Evolutionary conservation across 208 protist genomes (phyloP).

Genomic region (Acanthamoeba rhysodes): DNA sequence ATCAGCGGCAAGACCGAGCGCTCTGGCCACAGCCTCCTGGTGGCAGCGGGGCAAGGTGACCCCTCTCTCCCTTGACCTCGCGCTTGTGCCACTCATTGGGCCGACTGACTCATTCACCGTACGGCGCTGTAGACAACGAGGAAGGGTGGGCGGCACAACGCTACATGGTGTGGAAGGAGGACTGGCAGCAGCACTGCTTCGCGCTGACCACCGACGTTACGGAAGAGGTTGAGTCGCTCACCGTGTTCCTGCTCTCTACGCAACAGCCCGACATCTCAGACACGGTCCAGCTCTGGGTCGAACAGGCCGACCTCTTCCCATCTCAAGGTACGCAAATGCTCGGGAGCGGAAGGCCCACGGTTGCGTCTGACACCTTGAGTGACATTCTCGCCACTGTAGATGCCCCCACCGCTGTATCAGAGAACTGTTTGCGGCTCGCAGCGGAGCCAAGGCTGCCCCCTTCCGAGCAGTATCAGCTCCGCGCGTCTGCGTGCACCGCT

Average conservation of each 20-base stretch:
- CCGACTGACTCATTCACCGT: neutral
- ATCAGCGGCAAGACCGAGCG: neutral
- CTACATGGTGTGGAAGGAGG: slow-evolving; percentile 22
- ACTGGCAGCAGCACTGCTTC: slow-evolving; percentile 55
- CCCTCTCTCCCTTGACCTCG: neutral
- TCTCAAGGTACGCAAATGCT: neutral
- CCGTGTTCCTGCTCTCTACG: slow-evolving; percentile 8
- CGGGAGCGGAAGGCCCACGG: neutral
- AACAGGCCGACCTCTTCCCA: slow-evolving; percentile 5
- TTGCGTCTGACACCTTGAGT: neutral
- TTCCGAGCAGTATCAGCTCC: neutral
- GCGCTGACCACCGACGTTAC: neutral
- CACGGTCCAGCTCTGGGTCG: neutral
- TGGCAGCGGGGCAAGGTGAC: neutral
- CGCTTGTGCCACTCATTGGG: neutral
- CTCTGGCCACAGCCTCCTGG: neutral
- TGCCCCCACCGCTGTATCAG: neutral
- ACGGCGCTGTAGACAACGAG: neutral
- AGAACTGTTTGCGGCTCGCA: neutral
- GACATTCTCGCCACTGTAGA: neutral
- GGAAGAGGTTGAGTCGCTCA: slow-evolving; percentile 2
- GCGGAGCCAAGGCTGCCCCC: neutral
- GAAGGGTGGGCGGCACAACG: neutral
- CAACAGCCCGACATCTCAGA: neutral
- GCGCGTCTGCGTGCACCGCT: neutral